Conservation (phyloP, 176 grass and related monocot genomes). For the Typha latifolia region DNA sequence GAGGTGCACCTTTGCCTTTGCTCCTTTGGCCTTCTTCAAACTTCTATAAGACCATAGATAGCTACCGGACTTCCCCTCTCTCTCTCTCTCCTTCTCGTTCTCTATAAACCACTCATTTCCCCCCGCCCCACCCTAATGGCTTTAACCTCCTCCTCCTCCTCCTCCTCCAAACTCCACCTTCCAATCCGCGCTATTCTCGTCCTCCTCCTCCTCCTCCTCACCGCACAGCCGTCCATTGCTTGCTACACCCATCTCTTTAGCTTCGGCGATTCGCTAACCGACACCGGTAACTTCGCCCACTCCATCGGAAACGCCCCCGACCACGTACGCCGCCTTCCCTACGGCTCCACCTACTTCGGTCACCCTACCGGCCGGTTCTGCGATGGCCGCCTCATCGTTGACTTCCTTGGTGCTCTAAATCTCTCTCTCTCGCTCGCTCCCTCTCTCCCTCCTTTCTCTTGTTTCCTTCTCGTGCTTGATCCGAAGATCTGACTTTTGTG, state of each 20-base stretch:
- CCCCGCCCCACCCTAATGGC: background rate
- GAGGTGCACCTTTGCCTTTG: no score
- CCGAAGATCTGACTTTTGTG: background rate
- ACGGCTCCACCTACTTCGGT: slow-evolving; percentile 19
- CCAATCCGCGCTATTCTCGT: background rate
- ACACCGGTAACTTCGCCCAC: slow-evolving; percentile 1
- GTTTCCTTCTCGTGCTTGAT: background rate
- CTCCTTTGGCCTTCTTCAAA: no score
- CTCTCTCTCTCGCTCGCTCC: background rate
- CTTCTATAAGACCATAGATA: no score
- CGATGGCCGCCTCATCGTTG: slow-evolving; percentile 14
- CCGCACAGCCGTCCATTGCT: background rate
- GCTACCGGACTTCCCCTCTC: background rate
- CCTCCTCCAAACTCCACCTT: background rate
- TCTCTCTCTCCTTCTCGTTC: background rate
- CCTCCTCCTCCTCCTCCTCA: background rate
- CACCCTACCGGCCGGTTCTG: slow-evolving; percentile 22
- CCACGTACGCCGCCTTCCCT: background rate
- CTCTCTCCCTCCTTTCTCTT: background rate
- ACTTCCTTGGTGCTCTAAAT: background rate
- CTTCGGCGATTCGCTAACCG: slow-evolving; percentile 1
- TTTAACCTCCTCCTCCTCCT: background rate
- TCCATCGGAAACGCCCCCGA: background rate
- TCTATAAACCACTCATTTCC: no score
- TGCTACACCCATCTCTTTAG: background rate